Evolutionary conservation across 768 basidiomycete genomes (phyloP).

Genomic region (Kwoniella botswanensis): DNA sequence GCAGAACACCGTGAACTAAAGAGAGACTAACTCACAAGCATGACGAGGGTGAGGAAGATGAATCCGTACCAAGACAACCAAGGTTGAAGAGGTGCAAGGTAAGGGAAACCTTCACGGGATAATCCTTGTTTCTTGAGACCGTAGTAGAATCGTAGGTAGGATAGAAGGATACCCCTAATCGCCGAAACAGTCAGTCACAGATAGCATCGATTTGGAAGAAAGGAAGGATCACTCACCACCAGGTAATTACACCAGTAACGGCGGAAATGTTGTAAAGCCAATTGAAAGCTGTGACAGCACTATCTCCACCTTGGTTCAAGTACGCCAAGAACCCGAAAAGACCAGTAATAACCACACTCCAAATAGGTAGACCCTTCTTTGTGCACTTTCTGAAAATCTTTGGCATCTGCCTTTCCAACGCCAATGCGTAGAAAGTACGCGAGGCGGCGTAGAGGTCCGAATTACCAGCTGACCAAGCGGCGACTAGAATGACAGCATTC

Average conservation of each 20-base stretch:
- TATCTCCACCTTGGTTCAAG: slow-evolving; percentile 49
- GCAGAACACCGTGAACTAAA: slow-evolving; percentile 1
- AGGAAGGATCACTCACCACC: slow-evolving; percentile 36
- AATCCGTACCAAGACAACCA: slow-evolving; percentile 54
- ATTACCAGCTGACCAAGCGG: slow-evolving; percentile 60
- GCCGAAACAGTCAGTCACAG: background rate
- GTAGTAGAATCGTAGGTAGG: slow-evolving; percentile 54
- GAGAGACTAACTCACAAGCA: slow-evolving; percentile 33
- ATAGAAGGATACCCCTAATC: slow-evolving; percentile 43
- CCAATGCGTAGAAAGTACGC: slow-evolving; percentile 63
- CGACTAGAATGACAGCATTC: slow-evolving; percentile 57
- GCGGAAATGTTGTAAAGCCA: slow-evolving; percentile 57
- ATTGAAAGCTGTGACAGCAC: slow-evolving; percentile 46
- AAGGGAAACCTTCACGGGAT: slow-evolving; percentile 55
- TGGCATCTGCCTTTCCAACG: slow-evolving; percentile 63
- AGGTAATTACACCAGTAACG: slow-evolving; percentile 58
- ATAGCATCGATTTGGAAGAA: background rate
- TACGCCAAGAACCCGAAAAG: slow-evolving; percentile 46
- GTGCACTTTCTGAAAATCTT: slow-evolving; percentile 50
- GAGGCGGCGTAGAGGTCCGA: slow-evolving; percentile 60
- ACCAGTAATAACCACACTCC: slow-evolving; percentile 44
- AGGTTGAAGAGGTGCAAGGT: slow-evolving; percentile 58
- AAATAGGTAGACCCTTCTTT: slow-evolving; percentile 55
- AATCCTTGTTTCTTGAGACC: slow-evolving; percentile 57
- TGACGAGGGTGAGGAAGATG: slow-evolving; percentile 53